Percentiles rank a stretch among this genome's conserved stretches.
phyloP scores from a whole-genome alignment of 768 basidiomycete species.

The Gyrodon lividus region DNA sequence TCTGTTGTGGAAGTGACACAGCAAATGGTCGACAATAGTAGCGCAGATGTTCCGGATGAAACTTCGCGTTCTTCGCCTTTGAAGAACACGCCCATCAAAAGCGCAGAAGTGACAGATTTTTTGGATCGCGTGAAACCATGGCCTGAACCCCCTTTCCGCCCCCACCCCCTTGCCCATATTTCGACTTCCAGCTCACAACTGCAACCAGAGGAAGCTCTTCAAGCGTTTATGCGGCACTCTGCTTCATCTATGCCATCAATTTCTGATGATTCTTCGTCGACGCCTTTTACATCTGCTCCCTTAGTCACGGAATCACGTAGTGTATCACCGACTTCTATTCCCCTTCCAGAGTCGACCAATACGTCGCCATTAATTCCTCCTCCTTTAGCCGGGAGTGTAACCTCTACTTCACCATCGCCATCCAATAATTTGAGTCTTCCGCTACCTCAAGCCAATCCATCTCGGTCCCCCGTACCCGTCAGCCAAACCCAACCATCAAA shows the following conservation, averaged over 20 bases:
- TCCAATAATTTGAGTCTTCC: not conserved
- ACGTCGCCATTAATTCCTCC: slow-evolving; percentile 14
- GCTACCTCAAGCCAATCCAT: not conserved
- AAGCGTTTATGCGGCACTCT: slow-evolving; percentile 4
- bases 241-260: slow-evolving; percentile 8
- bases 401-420: not conserved
- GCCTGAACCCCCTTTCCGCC: not conserved
- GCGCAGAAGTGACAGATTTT: not conserved
- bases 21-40: not conserved
- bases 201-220: slow-evolving; percentile 16
- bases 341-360: slow-evolving; percentile 17
- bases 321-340: slow-evolving; percentile 12
- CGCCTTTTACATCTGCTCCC: not conserved
- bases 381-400: not conserved
- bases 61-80: not conserved
- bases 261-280: not conserved
- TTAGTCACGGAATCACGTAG: not conserved
- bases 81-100: not conserved
- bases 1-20: not conserved
- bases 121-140: not conserved
- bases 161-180: slow-evolving; percentile 28
- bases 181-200: slow-evolving; percentile 27
- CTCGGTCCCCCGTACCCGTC: slow-evolving; percentile 1
- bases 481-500: slow-evolving; percentile 4
- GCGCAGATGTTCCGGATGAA: not conserved